Conservation (phyloP, 2,329 filamentous ascomycete species). For the Leptodontidium sp. region DNA sequence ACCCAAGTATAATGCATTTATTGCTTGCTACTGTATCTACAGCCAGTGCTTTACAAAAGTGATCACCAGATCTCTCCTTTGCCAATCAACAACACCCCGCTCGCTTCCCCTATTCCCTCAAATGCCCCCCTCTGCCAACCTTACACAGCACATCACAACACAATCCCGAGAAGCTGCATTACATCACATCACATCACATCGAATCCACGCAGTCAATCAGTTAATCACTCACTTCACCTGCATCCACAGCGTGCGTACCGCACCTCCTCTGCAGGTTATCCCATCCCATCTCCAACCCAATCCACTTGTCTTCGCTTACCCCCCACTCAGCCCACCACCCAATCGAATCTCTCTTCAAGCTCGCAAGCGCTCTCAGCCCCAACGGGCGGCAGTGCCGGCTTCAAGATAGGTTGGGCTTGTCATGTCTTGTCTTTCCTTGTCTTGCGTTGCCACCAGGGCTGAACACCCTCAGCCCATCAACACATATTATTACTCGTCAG, state of each 20-base stretch:
- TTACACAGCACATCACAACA: not conserved
- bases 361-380: conserved; percentile 28
- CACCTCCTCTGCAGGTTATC: conserved; percentile 20
- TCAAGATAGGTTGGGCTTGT: conserved; percentile 22
- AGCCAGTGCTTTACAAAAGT: not conserved
- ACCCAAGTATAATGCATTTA: no score
- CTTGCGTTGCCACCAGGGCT: conserved; percentile 1
- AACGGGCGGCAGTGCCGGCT: conserved; percentile 27
- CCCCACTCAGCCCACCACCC: not conserved
- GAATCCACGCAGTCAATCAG: not conserved
- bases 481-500: not conserved
- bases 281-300: no score
- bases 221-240: no score
- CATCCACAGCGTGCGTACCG: no score
- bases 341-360: conserved; percentile 16
- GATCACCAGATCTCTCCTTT: not conserved
- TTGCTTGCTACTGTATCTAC: no score
- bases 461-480: conserved; percentile 6
- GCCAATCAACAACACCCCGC: not conserved
- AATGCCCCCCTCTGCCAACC: not conserved
- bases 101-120: not conserved
- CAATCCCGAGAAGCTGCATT: conserved; percentile 1
- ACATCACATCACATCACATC: not conserved
- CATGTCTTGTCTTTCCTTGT: not conserved
- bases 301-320: not conserved